Evolutionary conservation across 495 filamentous ascomycete genomes (phyloP).

Genomic region (Annulohypoxylon bovei): DNA sequence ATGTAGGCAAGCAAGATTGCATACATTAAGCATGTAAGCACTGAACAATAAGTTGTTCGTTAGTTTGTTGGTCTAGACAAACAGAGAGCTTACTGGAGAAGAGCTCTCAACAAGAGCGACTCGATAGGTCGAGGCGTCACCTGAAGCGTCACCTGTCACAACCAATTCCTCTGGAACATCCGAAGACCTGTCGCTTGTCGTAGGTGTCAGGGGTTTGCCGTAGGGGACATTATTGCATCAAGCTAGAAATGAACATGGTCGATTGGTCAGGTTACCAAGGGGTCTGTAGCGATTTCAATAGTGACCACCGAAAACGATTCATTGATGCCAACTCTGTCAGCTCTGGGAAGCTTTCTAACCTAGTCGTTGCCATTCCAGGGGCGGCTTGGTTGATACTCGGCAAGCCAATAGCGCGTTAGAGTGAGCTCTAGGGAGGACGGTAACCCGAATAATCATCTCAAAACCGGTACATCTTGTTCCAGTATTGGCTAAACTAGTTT

Average conservation of each 20-base stretch:
- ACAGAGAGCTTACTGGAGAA: neutral
- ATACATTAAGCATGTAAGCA: slow-evolving; percentile 26
- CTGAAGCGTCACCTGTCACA: slow-evolving; percentile 61
- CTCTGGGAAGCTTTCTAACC: slow-evolving; percentile 18
- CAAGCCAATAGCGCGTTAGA: slow-evolving; percentile 8
- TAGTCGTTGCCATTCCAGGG: slow-evolving; percentile 13
- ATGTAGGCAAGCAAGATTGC: slow-evolving; percentile 25
- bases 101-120: neutral
- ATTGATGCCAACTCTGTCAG: slow-evolving; percentile 7
- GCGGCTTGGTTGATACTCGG: slow-evolving; percentile 1
- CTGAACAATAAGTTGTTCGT: neutral
- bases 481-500: neutral
- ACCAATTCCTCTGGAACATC: slow-evolving; percentile 49
- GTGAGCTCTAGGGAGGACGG: neutral
- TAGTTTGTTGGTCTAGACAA: neutral
- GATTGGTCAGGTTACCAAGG: slow-evolving; percentile 45
- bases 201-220: slow-evolving; percentile 24
- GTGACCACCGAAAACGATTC: neutral
- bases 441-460: slow-evolving; percentile 7
- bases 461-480: neutral
- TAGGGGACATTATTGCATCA: slow-evolving; percentile 25
- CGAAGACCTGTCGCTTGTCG: slow-evolving; percentile 40
- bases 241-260: slow-evolving; percentile 45
- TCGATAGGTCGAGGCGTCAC: slow-evolving; percentile 48
- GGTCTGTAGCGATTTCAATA: slow-evolving; percentile 3